phyloP scores from a whole-genome alignment of 768 basidiomycete species.

The Lentinula lateritia region DNA sequence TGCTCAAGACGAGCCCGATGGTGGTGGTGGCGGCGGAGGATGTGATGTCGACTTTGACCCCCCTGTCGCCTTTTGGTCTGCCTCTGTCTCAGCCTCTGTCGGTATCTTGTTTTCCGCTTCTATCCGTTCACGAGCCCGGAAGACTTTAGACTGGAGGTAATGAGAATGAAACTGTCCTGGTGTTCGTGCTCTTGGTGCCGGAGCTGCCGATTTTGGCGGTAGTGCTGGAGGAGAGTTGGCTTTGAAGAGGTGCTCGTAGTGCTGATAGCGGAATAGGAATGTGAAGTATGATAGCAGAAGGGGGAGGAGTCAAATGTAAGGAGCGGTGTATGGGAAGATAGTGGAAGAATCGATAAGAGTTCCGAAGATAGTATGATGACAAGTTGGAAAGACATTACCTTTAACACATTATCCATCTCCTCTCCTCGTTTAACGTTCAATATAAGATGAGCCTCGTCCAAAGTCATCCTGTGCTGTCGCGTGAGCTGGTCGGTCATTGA shows the following conservation, averaged over 20 bases:
- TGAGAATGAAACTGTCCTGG: slow-evolving; percentile 61
- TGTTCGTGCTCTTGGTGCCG: slow-evolving; percentile 36
- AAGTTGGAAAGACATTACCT: slow-evolving; percentile 43
- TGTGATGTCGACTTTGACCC: neutral
- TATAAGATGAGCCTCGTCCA: slow-evolving; percentile 93
- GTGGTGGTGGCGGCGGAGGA: neutral
- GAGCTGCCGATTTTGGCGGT: slow-evolving; percentile 41
- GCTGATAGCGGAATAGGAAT: slow-evolving; percentile 37
- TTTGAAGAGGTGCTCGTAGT: slow-evolving; percentile 91
- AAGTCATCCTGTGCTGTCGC: slow-evolving; percentile 83
- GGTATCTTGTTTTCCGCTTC: slow-evolving; percentile 63
- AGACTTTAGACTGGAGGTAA: slow-evolving; percentile 96
- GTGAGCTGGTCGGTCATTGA: slow-evolving; percentile 78
- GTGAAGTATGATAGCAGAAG: neutral
- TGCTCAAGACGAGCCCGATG: neutral
- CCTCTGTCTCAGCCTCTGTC: neutral
- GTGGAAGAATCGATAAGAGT: too few relatives aligned
- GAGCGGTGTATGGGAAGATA: too few relatives aligned
- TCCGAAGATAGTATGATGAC: neutral
- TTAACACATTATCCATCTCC: slow-evolving; percentile 58
- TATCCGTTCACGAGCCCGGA: slow-evolving; percentile 90
- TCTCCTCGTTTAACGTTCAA: slow-evolving; percentile 82
- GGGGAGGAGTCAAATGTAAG: neutral
- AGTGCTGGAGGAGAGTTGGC: slow-evolving; percentile 74
- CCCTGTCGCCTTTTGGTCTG: neutral